A percentile compares a stretch with the other conserved stretches of the same genome.
Evolutionary conservation across 2,329 filamentous ascomycete species (phyloP).

Genomic region (Hypoxylon sp.): DNA sequence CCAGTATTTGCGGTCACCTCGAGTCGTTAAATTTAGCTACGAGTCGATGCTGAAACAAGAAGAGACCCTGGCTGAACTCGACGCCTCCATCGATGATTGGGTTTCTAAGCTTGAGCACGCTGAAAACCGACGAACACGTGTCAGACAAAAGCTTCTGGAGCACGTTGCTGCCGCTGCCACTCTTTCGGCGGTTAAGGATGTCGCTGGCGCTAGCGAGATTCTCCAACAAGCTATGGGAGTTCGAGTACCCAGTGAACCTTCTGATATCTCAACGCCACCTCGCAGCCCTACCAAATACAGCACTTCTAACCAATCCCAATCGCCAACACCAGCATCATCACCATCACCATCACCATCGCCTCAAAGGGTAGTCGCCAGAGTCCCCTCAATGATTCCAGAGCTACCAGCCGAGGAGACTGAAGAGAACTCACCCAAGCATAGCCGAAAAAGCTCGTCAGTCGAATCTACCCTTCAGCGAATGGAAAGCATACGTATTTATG

Average conservation of each 20-base stretch:
- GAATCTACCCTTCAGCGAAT: slow-evolving; percentile 52
- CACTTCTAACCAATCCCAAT: slow-evolving; percentile 48
- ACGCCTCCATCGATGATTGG: slow-evolving; percentile 84
- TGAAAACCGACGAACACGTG: slow-evolving; percentile 79
- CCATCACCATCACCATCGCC: slow-evolving; percentile 61
- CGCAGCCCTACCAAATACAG: slow-evolving; percentile 66
- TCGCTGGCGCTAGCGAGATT: slow-evolving; percentile 54
- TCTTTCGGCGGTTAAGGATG: slow-evolving; percentile 54
- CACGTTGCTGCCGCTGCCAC: slow-evolving; percentile 80
- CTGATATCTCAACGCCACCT: slow-evolving; percentile 67
- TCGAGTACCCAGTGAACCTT: slow-evolving; percentile 52
- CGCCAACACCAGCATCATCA: slow-evolving; percentile 53
- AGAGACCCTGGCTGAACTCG: slow-evolving; percentile 80
- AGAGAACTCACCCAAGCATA: slow-evolving; percentile 44
- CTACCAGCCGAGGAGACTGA: slow-evolving; percentile 62
- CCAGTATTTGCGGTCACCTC: slow-evolving; percentile 78
- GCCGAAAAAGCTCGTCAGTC: slow-evolving; percentile 42
- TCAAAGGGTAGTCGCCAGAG: slow-evolving; percentile 63
- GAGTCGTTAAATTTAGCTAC: slow-evolving; percentile 76
- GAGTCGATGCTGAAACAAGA: slow-evolving; percentile 84
- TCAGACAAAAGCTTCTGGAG: slow-evolving; percentile 83
- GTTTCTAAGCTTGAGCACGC: slow-evolving; percentile 82
- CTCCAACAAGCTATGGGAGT: slow-evolving; percentile 58
- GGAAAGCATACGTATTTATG: slow-evolving; percentile 76
- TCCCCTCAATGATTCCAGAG: slow-evolving; percentile 68